Evolutionary conservation across 225 moss, liverwort and hornwort genomes (phyloP).

Genomic region (Marchantia paleacea): DNA sequence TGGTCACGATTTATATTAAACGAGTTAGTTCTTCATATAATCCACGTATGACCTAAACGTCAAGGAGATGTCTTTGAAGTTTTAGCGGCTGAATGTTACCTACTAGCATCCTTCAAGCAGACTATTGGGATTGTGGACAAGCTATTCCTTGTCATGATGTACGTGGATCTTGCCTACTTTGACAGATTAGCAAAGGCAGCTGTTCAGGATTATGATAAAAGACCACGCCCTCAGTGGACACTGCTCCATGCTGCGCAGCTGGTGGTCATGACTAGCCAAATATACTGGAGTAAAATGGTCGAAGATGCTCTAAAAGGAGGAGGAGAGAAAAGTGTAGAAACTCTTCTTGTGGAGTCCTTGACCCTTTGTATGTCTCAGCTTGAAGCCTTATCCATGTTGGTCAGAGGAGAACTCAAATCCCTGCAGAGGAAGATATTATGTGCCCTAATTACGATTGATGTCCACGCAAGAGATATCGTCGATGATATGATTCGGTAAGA

Average conservation of each 20-base stretch:
- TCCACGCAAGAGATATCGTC: conserved; percentile 90
- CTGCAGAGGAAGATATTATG: conserved; percentile 75
- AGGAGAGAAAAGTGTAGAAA: conserved; percentile 38
- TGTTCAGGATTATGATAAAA: conserved; percentile 61
- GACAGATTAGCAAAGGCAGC: conserved; percentile 69
- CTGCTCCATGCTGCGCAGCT: conserved; percentile 80
- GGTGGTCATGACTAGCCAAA: conserved; percentile 82
- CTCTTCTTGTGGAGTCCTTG: conserved; percentile 34
- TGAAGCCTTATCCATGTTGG: conserved; percentile 63
- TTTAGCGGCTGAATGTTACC: neutral
- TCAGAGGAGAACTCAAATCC: conserved; percentile 62
- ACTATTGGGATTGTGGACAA: neutral
- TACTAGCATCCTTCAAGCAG: neutral
- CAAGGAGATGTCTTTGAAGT: neutral
- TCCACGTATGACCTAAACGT: too few species aligned
- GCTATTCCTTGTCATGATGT: neutral
- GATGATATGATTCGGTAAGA: conserved; percentile 66
- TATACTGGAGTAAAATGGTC: conserved; percentile 77
- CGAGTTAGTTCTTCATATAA: neutral
- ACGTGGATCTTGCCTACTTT: neutral
- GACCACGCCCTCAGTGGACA: conserved; percentile 53
- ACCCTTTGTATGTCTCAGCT: conserved; percentile 53
- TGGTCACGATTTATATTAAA: neutral
- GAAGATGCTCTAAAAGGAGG: conserved; percentile 50
- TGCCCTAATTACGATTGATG: conserved; percentile 83